A percentile compares a stretch with the other conserved stretches of the same genome.
Conservation (phyloP, 352 stramenopile genomes). For the Halophytophthora batemanensis region DNA sequence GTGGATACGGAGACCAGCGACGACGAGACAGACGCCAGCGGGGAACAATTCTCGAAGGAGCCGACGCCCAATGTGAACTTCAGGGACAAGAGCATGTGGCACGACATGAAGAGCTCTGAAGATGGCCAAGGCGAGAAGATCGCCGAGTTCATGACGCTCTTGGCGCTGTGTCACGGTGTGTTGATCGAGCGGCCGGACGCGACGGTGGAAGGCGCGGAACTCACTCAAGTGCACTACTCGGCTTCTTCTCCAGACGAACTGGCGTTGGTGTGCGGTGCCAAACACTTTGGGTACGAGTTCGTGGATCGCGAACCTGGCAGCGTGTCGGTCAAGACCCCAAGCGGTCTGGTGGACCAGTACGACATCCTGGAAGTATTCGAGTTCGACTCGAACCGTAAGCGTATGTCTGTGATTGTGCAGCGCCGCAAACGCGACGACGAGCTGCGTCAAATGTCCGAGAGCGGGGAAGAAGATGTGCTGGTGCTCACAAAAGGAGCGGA, state of each 20-base stretch:
- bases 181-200: constrained; percentile 89
- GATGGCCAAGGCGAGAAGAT: constrained; percentile 54
- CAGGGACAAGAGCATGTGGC: constrained; percentile 59
- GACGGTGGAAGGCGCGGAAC: constrained; percentile 20
- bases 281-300: constrained; percentile 87
- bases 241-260: constrained; percentile 89
- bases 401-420: constrained; percentile 85
- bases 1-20: constrained; percentile 44
- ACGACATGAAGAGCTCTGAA: constrained; percentile 40
- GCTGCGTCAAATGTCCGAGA: constrained; percentile 61
- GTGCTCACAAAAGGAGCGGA: constrained; percentile 82
- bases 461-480: constrained; percentile 70
- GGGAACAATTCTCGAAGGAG: constrained; percentile 21
- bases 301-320: constrained; percentile 62
- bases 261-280: constrained; percentile 79
- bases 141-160: constrained; percentile 78
- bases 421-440: constrained; percentile 67
- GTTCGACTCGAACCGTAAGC: constrained; percentile 89
- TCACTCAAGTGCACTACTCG: constrained; percentile 62
- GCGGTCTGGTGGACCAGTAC: constrained; percentile 66
- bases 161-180: constrained; percentile 94
- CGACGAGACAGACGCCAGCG: constrained; percentile 20
- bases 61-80: constrained; percentile 77
- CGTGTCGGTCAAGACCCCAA: constrained; percentile 62
- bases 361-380: constrained; percentile 93